A percentile compares a stretch with the other conserved stretches of the same genome.
Conservation (phyloP, 2,329 filamentous ascomycete genomes). For the Phaeoacremonium minimum region DNA sequence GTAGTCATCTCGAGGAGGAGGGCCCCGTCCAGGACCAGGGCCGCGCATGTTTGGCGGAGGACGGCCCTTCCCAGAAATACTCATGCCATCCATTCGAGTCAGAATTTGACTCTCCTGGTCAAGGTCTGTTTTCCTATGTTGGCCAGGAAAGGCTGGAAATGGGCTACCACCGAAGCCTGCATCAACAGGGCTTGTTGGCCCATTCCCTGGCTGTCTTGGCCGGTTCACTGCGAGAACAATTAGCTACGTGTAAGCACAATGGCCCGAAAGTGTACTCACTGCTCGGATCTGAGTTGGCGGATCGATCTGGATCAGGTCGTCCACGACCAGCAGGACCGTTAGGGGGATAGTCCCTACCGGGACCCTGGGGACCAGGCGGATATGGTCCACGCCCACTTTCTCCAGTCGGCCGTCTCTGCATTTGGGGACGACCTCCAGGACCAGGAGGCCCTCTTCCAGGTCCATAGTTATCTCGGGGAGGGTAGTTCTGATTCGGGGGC, state of each 20-base stretch:
- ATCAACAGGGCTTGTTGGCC: slow-evolving; percentile 16
- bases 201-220: slow-evolving; percentile 24
- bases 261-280: slow-evolving; percentile 24
- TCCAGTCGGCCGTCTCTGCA: slow-evolving; percentile 33
- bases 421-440: slow-evolving; percentile 37
- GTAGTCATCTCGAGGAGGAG: slow-evolving; percentile 21
- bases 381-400: slow-evolving; percentile 31
- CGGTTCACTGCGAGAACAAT: slow-evolving; percentile 13
- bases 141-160: slow-evolving; percentile 38
- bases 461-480: slow-evolving; percentile 40
- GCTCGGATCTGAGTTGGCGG: slow-evolving; percentile 33
- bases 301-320: slow-evolving; percentile 32
- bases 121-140: slow-evolving; percentile 29
- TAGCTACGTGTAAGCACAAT: background rate
- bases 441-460: slow-evolving; percentile 33
- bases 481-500: slow-evolving; percentile 31
- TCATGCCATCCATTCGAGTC: slow-evolving; percentile 35
- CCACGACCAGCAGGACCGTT: slow-evolving; percentile 28
- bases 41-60: slow-evolving; percentile 19
- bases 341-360: slow-evolving; percentile 25
- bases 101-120: slow-evolving; percentile 35
- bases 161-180: slow-evolving; percentile 32
- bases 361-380: slow-evolving; percentile 26
- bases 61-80: slow-evolving; percentile 25
- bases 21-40: slow-evolving; percentile 23